These are phyloP conservation scores for Quercus robur DNA, from an alignment of 306 rosid genomes.

Conservation along the genomic window DNA sequence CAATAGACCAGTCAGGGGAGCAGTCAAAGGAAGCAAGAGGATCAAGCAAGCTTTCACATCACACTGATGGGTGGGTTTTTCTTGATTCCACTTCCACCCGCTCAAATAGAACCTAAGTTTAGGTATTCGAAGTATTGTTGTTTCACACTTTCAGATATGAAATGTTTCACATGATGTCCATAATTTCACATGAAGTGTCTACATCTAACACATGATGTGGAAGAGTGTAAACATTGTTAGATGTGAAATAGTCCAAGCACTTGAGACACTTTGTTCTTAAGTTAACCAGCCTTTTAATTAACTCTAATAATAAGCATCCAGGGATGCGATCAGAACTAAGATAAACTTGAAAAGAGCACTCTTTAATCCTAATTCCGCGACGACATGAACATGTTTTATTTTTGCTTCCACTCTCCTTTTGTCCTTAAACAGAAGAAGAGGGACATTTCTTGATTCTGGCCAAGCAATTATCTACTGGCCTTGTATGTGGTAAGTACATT, in stretches of 20 bases:
- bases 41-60: too few relatives aligned
- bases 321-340: too few relatives aligned
- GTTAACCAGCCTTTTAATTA: too few relatives aligned
- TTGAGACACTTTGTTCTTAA: too few relatives aligned
- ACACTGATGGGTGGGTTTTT: neutral
- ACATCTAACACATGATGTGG: too few relatives aligned
- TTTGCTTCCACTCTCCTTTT: neutral
- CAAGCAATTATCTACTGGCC: slow-evolving; percentile 47
- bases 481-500: slow-evolving; percentile 38
- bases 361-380: neutral
- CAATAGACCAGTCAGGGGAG: too few relatives aligned
- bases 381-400: neutral
- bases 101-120: neutral
- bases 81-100: neutral
- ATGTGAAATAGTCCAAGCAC: too few relatives aligned
- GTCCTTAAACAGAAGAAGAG: neutral
- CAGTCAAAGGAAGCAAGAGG: too few relatives aligned
- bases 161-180: too few relatives aligned
- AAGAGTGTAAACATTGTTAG: too few relatives aligned
- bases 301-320: too few relatives aligned
- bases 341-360: neutral
- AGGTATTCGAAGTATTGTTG: neutral
- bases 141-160: too few relatives aligned
- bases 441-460: slow-evolving; percentile 32
- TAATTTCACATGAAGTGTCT: neutral